A percentile compares a stretch with the other conserved stretches of the same genome.
Evolutionary conservation across 2,329 filamentous ascomycete genomes (phyloP).

Genomic region (Chalara sp.): DNA sequence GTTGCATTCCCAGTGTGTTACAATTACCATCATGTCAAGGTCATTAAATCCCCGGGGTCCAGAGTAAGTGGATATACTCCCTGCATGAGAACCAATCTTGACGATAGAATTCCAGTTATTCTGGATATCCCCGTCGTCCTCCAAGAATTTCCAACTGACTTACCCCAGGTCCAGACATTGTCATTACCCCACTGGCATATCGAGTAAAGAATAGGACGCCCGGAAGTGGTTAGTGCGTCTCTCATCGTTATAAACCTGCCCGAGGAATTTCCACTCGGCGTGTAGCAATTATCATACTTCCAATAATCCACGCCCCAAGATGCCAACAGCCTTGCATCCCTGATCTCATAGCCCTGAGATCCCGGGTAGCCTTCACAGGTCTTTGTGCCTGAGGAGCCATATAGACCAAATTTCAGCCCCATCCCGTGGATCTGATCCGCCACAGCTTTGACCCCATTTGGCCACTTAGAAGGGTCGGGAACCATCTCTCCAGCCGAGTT

Average conservation of each 20-base stretch:
- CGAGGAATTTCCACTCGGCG: not conserved
- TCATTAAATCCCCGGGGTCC: conserved; percentile 45
- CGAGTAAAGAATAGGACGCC: conserved; percentile 41
- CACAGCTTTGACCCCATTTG: conserved; percentile 21
- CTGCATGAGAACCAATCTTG: not conserved
- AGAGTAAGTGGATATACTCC: conserved; percentile 33
- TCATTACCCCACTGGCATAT: conserved; percentile 48
- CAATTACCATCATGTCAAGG: conserved; percentile 14
- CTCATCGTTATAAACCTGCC: conserved; percentile 41
- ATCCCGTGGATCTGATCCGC: conserved; percentile 9
- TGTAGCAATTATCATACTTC: conserved; percentile 49
- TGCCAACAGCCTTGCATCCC: conserved; percentile 48
- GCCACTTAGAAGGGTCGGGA: conserved; percentile 32
- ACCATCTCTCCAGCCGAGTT: conserved; percentile 19
- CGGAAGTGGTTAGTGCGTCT: conserved; percentile 36
- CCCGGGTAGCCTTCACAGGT: conserved; percentile 6
- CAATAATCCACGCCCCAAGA: conserved; percentile 52
- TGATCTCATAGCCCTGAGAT: conserved; percentile 3
- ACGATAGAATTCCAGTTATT: not conserved
- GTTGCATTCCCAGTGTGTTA: no score
- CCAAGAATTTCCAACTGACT: conserved; percentile 38
- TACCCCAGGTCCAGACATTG: conserved; percentile 32
- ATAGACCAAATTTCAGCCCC: conserved; percentile 11
- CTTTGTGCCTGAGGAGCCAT: conserved; percentile 3
- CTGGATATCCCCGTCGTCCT: conserved; percentile 36